Conservation (phyloP, 306 rosid genomes). For the Quercus cerris region DNA sequence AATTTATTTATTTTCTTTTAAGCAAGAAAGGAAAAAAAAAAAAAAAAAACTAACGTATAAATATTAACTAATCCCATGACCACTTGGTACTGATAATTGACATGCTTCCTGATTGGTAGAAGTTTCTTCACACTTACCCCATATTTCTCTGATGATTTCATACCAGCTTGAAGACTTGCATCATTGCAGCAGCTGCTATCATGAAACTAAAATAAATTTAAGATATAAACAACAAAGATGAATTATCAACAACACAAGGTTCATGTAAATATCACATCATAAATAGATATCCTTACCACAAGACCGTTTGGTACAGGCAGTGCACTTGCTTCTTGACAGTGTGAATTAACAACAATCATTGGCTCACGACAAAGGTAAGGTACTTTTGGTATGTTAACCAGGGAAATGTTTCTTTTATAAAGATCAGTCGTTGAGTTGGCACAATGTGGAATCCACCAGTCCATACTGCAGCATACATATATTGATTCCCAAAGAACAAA, state of each 20-base stretch:
- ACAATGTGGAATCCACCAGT: constrained; percentile 19
- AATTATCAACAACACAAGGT: background rate
- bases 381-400: constrained; percentile 7
- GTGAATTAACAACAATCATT: background rate
- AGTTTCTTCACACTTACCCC: background rate
- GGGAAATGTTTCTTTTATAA: background rate
- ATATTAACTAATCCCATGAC: background rate
- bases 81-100: background rate
- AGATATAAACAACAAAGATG: background rate
- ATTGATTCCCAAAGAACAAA: background rate
- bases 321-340: background rate
- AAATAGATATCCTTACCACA: constrained; percentile 1
- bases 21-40: background rate
- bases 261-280: background rate
- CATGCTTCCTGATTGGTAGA: background rate
- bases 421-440: constrained; percentile 2
- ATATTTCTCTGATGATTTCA: background rate
- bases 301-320: background rate
- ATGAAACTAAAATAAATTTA: constrained; percentile 1
- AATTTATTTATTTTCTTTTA: background rate
- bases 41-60: background rate
- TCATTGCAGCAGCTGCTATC: constrained; percentile 11
- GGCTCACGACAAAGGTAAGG: constrained; percentile 1
- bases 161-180: constrained; percentile 1
- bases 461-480: constrained; percentile 10